Evolutionary conservation across 2,329 filamentous ascomycete species (phyloP).

Genomic region (Sporothrix brunneoviolacea): DNA sequence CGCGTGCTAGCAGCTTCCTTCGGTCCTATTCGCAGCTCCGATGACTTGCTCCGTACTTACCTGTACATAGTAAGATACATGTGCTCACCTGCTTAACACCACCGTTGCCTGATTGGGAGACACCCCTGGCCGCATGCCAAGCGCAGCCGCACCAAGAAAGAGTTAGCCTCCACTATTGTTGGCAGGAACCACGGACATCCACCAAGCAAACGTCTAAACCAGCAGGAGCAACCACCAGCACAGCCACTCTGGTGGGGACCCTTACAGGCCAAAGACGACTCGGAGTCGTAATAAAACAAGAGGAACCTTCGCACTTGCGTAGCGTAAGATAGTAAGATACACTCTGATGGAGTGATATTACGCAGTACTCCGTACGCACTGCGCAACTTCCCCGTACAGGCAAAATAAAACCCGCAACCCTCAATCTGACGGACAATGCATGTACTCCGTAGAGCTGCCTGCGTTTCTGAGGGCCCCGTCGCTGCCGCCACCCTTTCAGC

Average conservation of each 20-base stretch:
- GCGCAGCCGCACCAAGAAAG: slow-evolving; percentile 5
- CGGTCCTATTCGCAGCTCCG: not conserved
- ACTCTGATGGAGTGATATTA: no score
- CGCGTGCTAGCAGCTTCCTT: not conserved
- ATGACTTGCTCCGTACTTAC: no score
- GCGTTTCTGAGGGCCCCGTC: not conserved
- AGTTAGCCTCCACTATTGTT: slow-evolving; percentile 7
- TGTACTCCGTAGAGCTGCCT: no score
- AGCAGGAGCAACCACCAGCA: slow-evolving; percentile 7
- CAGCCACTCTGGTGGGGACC: slow-evolving; percentile 8
- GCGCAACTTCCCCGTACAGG: no score
- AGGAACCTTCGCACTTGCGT: no score
- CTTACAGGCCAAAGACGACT: no score
- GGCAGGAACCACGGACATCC: slow-evolving; percentile 2
- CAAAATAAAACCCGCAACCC: slow-evolving; percentile 5
- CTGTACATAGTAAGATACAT: not conserved
- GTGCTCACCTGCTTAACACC: not conserved
- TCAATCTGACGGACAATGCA: not conserved
- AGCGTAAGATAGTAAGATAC: no score
- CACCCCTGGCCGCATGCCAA: not conserved
- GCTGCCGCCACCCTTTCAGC: not conserved
- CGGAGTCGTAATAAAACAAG: no score
- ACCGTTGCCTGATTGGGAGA: slow-evolving; percentile 7
- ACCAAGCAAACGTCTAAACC: slow-evolving; percentile 6
- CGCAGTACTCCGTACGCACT: no score